Base-by-base conservation (phyloP, 2,329 filamentous ascomycete species). In the Pyrenophora teres region DNA sequence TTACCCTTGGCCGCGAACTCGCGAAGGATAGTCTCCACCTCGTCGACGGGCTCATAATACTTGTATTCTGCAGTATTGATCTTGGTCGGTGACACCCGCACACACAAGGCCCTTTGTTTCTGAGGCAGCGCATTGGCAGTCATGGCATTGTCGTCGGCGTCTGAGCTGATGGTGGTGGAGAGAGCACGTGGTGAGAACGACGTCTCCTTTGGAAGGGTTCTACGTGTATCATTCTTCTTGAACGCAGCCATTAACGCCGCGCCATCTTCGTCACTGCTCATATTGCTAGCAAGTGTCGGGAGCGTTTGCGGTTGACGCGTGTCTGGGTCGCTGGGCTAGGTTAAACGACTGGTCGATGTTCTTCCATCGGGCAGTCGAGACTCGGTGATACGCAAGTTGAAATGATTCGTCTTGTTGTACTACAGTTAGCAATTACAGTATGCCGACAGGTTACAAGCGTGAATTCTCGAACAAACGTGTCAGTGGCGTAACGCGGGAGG, bases 1-100 rank as follows among this genome's bases (percentile, higher is more conserved):
- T 72, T 69, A 30, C 31, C 33, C 4, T 58, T 61, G 12, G 62
- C 56, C 7, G 66, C 62, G 37, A 63, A 60, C 55, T 78, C 74
- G 15, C 69, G 63, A n/a, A 79, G 13, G 1, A 81, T 70, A 9
- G 65, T 63, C n/a, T 68, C 65, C 1, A 80, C 74, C 13, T 65
- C 59, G 19, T 72, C 64, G 16, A 59, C 50, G 4, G 67, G 69
- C 36, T 69, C 64, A 19, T 68, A 68, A 41, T 67, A 70, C 4
- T 46, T 66, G 39, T 75, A 77, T 19, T 74, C 72, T 4, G 69
- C 46, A 13, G 48, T 60, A 25, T 71, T 63, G 16, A 52, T 37
- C 2, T 46, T 53, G 3, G 66, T 59, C 0, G 67, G 69, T 1
- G 59, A 49, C 2, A 68, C 60, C 6, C 63, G 56, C 10, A 76